These are phyloP conservation scores for Mikania micrantha DNA, from an alignment of 129 eudicot species.

Conservation along the genomic window DNA sequence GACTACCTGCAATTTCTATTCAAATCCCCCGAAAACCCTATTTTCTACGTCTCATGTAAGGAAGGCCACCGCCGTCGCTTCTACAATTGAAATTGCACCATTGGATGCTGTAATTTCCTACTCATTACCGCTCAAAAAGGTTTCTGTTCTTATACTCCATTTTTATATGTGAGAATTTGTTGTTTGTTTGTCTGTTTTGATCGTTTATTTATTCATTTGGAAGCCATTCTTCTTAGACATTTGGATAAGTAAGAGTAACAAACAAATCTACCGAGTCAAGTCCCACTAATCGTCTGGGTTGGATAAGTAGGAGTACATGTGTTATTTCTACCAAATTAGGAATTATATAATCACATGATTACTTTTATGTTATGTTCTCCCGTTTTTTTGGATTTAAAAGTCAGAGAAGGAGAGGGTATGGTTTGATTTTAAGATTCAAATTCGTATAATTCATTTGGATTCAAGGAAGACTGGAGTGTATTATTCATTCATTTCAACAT, in stretches of 20 bases:
- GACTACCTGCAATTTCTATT: constrained; percentile 12
- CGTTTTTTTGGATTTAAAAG: not conserved
- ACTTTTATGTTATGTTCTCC: not conserved
- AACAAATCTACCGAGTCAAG: too few species aligned
- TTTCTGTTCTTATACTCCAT: not conserved
- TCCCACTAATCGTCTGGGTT: too few species aligned
- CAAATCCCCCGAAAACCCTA: constrained; percentile 22
- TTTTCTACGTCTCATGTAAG: constrained; percentile 14
- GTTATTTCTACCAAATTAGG: not conserved
- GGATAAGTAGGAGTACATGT: too few species aligned
- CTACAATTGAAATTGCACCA: constrained; percentile 16
- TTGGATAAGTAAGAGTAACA: not conserved
- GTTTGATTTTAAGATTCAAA: not conserved
- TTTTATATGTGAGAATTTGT: not conserved
- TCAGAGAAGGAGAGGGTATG: not conserved
- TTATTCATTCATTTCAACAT: not conserved
- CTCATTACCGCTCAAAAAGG: constrained; percentile 29
- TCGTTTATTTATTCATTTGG: not conserved
- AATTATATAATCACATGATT: too few species aligned
- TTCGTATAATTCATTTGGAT: not conserved
- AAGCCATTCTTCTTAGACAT: not conserved
- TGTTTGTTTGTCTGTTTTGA: not conserved
- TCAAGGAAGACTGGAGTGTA: not conserved
- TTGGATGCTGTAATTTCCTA: not conserved
- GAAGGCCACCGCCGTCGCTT: constrained; percentile 14